Evolutionary conservation across 1,139 yeast species (phyloP).

Genomic region (Suhomyces chickasaworum): DNA sequence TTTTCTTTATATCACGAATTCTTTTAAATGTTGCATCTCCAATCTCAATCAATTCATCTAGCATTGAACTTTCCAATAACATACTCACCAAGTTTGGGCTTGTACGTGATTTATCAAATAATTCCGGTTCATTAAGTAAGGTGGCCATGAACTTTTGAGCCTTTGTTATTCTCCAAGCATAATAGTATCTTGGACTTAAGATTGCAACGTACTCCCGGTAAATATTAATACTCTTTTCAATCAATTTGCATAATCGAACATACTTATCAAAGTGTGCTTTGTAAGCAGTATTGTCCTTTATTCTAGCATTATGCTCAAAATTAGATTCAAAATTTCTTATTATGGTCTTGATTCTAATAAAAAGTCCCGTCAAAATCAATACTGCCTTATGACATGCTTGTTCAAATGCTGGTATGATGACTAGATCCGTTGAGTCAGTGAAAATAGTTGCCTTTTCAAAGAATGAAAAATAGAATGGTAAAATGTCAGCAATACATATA

Average conservation of each 20-base stretch:
- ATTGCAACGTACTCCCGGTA: conserved; percentile 15
- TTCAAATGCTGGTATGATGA: conserved; percentile 45
- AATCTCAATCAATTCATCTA: conserved; percentile 15
- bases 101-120: conserved; percentile 11
- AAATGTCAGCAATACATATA: conserved; percentile 34
- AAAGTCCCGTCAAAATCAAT: conserved; percentile 27
- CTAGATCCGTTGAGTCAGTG: conserved; percentile 32
- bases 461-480: conserved; percentile 43
- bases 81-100: conserved; percentile 1
- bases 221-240: conserved; percentile 9
- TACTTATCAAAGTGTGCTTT: conserved; percentile 11
- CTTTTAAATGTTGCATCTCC: conserved; percentile 12
- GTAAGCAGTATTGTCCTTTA: conserved; percentile 12
- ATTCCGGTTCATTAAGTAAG: conserved; percentile 12
- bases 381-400: conserved; percentile 42
- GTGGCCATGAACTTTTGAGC: conserved; percentile 29
- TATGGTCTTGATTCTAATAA: conserved; percentile 26
- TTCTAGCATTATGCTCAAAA: conserved; percentile 12
- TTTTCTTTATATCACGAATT: conserved; percentile 7
- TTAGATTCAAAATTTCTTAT: conserved; percentile 11
- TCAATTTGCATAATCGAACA: conserved; percentile 5
- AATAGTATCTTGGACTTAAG: conserved; percentile 45
- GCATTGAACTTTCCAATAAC: conserved; percentile 9
- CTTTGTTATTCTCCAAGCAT: conserved; percentile 55
- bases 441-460: conserved; percentile 33